These are phyloP conservation scores for Thalia dealbata DNA, from an alignment of 176 grass and related monocot genomes.

Conservation along the genomic window DNA sequence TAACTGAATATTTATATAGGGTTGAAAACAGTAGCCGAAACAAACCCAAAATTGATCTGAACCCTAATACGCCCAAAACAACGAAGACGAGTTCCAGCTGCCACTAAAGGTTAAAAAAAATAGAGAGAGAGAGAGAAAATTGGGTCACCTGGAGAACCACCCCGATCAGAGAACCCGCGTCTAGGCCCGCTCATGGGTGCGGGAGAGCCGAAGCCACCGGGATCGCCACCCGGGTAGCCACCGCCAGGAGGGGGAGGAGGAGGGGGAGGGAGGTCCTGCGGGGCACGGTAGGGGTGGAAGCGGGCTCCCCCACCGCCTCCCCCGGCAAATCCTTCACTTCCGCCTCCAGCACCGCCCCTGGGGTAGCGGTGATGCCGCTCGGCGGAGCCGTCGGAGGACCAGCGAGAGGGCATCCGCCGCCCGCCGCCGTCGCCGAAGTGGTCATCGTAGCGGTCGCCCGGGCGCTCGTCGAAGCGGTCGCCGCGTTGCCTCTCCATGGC, in stretches of 20 bases:
- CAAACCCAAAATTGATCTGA: background rate
- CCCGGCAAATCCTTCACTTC: constrained; percentile 2
- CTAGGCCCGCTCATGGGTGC: background rate
- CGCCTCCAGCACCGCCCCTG: constrained; percentile 1
- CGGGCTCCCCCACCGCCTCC: constrained; percentile 33
- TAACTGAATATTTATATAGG: background rate
- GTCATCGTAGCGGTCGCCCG: constrained; percentile 32
- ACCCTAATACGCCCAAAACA: background rate
- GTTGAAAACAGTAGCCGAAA: background rate
- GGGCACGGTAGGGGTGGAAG: constrained; percentile 47
- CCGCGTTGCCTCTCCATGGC: constrained; percentile 9
- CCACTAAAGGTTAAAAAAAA: background rate
- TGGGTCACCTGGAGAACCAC: constrained; percentile 17
- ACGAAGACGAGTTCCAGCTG: background rate
- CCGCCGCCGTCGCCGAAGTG: constrained; percentile 29
- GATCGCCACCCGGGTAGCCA: constrained; percentile 28
- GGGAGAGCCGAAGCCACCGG: constrained; percentile 12
- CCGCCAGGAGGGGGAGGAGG: constrained; percentile 21
- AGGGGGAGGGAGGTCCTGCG: constrained; percentile 16
- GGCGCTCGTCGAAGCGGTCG: constrained; percentile 39
- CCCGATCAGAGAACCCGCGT: constrained; percentile 14
- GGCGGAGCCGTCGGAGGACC: constrained; percentile 13
- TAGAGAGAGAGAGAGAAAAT: no score
- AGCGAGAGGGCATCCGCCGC: constrained; percentile 9
- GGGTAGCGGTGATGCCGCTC: constrained; percentile 3